phyloP scores from a whole-genome alignment of 495 filamentous ascomycete genomes.

The Evernia prunastri region DNA sequence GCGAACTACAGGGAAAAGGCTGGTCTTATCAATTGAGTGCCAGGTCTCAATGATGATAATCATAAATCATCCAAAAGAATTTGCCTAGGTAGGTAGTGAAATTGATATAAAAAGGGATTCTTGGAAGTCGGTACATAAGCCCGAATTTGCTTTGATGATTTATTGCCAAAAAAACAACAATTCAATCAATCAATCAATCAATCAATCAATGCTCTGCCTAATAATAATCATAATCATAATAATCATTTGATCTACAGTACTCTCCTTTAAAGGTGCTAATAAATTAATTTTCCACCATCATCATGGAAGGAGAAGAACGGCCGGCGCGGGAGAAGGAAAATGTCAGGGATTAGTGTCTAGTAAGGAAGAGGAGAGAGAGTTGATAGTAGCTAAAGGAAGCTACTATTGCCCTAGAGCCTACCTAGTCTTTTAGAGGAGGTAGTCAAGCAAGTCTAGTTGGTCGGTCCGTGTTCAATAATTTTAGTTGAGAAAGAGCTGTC shows the following conservation, averaged over 20 bases:
- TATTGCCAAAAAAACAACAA: background rate
- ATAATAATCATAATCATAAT: too few species aligned
- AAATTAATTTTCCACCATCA: constrained; percentile 10
- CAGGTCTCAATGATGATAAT: background rate
- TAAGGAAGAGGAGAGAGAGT: too few species aligned
- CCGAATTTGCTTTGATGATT: constrained; percentile 11
- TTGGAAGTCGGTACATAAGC: background rate
- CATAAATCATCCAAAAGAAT: too few species aligned
- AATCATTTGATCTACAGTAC: background rate
- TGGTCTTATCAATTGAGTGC: constrained; percentile 7
- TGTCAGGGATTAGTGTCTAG: constrained; percentile 1
- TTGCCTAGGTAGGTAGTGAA: too few species aligned
- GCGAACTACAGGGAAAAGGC: constrained; percentile 19
- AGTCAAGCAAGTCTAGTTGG: background rate
- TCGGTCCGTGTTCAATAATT: constrained; percentile 17
- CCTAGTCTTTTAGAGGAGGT: too few species aligned
- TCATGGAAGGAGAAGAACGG: constrained; percentile 3
- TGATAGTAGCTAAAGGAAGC: too few species aligned
- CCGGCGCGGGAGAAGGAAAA: constrained; percentile 19
- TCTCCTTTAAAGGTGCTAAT: too few species aligned
- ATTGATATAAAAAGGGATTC: too few species aligned
- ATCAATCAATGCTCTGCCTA: too few species aligned
- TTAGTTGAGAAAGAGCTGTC: constrained; percentile 14
- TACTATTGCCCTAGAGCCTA: too few species aligned
- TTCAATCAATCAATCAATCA: too few species aligned